Percentiles rank a stretch among this genome's conserved stretches.
Conservation (phyloP, 176 grass and related monocot genomes). For the Aechmea fasciata region DNA sequence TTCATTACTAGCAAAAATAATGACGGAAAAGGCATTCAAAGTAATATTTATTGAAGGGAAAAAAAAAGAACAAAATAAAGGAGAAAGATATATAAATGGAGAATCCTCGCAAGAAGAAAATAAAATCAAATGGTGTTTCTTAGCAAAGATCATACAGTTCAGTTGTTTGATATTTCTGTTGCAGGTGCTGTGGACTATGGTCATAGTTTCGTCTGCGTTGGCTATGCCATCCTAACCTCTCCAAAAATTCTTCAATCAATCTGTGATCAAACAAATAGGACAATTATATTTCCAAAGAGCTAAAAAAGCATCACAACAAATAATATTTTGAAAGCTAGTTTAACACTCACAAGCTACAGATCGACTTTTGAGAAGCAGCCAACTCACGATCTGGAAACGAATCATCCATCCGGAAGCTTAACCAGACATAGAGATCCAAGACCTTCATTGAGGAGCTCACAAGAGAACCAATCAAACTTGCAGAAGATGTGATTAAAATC, state of each 20-base stretch:
- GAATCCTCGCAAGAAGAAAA: background rate
- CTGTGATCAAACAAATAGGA: constrained; percentile 30
- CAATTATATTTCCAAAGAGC: constrained; percentile 8
- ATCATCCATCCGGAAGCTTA: constrained; percentile 81
- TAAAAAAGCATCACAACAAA: constrained; percentile 11
- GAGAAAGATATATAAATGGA: background rate
- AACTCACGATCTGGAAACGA: constrained; percentile 85
- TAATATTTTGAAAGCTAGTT: constrained; percentile 2
- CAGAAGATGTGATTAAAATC: background rate
- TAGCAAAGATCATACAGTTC: constrained; percentile 34
- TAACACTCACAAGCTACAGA: constrained; percentile 79
- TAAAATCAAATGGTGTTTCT: background rate
- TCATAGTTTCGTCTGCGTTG: constrained; percentile 19
- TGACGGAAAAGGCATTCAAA: no score
- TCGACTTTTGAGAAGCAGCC: constrained; percentile 79
- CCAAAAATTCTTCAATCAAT: constrained; percentile 88
- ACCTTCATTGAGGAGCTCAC: constrained; percentile 40
- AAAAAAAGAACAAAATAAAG: background rate
- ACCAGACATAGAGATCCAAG: constrained; percentile 96
- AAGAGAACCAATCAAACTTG: constrained; percentile 4
- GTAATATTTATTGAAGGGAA: background rate
- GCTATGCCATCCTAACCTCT: constrained; percentile 51
- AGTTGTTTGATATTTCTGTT: constrained; percentile 31
- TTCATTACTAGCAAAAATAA: background rate
- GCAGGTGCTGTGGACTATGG: constrained; percentile 29